Conservation (phyloP, 768 basidiomycete genomes). For the Amanita exitialis region DNA sequence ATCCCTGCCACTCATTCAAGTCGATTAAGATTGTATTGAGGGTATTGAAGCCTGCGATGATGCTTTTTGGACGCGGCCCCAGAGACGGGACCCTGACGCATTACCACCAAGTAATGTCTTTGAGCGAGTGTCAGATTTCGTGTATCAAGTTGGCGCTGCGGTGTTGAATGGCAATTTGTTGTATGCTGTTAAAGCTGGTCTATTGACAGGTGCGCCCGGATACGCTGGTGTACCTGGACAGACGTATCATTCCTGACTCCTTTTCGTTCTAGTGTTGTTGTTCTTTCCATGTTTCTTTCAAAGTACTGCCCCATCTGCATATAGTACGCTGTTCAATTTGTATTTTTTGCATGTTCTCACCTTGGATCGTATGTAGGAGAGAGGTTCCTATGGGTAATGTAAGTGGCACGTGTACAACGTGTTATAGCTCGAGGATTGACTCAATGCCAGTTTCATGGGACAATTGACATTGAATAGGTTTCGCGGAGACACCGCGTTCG, state of each 20-base stretch:
- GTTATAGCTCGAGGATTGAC: neutral
- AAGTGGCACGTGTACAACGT: conserved; percentile 11
- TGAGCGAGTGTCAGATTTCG: conserved; percentile 36
- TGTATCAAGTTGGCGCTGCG: conserved; percentile 29
- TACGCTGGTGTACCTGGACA: no score
- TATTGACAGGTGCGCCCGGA: conserved; percentile 41
- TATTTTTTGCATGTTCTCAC: neutral
- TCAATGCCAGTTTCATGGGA: conserved; percentile 51
- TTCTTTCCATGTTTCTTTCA: conserved; percentile 48
- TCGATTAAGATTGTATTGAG: conserved; percentile 36
- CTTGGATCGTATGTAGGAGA: conserved; percentile 30
- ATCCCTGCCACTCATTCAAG: no score
- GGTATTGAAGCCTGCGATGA: conserved; percentile 47
- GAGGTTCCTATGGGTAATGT: conserved; percentile 67
- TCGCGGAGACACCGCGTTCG: conserved; percentile 67
- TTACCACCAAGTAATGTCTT: conserved; percentile 55
- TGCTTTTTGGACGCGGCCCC: conserved; percentile 28
- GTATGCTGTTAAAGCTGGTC: conserved; percentile 63
- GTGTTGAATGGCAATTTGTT: conserved; percentile 50
- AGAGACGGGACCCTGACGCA: conserved; percentile 62
- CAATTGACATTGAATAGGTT: conserved; percentile 65
- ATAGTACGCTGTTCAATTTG: conserved; percentile 26
- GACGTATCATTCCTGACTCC: no score
- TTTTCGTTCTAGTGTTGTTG: conserved; percentile 33
- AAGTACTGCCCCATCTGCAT: conserved; percentile 46